These are phyloP conservation scores for Arthrobotrys iridis DNA, from an alignment of 2,329 filamentous ascomycete genomes.

Conservation along the genomic window DNA sequence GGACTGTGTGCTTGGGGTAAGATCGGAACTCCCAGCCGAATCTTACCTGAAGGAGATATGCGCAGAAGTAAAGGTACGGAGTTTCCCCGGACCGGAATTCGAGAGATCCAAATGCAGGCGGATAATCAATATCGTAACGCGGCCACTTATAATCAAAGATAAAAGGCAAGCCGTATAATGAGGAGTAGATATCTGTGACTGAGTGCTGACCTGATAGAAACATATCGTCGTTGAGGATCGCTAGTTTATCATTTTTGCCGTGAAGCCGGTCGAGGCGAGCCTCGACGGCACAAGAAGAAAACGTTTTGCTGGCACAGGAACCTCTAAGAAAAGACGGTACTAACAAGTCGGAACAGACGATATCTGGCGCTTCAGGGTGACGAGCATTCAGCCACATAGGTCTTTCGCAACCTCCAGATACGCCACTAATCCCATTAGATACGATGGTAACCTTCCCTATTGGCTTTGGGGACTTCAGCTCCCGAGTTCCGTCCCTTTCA, in stretches of 20 bases:
- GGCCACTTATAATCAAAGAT: constrained; percentile 34
- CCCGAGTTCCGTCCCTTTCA: constrained; percentile 5
- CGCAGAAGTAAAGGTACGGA: constrained; percentile 39
- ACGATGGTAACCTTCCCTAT: constrained; percentile 39
- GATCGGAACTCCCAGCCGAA: constrained; percentile 38
- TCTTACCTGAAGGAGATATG: constrained; percentile 34
- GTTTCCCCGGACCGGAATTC: constrained; percentile 29
- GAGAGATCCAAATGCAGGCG: constrained; percentile 33
- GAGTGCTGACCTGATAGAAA: constrained; percentile 41
- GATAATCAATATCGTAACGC: constrained; percentile 29
- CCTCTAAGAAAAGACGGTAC: not conserved
- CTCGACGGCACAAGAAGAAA: constrained; percentile 46
- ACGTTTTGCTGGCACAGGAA: constrained; percentile 23
- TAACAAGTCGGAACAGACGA: constrained; percentile 22
- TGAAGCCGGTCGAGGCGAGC: constrained; percentile 32
- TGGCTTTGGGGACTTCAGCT: constrained; percentile 8
- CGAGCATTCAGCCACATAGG: constrained; percentile 27
- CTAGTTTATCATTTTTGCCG: constrained; percentile 21
- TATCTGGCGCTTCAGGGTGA: not conserved
- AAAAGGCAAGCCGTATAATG: constrained; percentile 31
- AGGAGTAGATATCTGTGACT: constrained; percentile 31
- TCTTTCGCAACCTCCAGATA: not conserved
- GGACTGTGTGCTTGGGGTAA: constrained; percentile 43
- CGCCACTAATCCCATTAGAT: constrained; percentile 15
- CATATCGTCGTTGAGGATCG: constrained; percentile 40